A percentile compares a stretch with the other conserved stretches of the same genome.
phyloP scores from a whole-genome alignment of 2,329 filamentous ascomycete genomes.

The Epichloe glyceriae region DNA sequence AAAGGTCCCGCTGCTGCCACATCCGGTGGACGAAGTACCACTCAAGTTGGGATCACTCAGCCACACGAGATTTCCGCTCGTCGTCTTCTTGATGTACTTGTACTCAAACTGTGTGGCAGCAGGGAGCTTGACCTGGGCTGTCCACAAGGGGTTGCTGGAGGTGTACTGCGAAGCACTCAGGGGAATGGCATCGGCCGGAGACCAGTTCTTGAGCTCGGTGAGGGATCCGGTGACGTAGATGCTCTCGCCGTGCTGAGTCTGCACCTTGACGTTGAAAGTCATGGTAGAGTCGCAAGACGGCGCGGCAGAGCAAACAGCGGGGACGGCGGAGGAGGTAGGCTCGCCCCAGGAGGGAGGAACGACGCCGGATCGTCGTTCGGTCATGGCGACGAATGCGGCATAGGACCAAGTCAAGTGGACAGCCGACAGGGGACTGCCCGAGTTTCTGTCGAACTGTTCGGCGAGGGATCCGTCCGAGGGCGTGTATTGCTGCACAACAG shows the following conservation, averaged over 20 bases:
- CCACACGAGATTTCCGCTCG: conserved; percentile 39
- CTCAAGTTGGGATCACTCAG: conserved; percentile 38
- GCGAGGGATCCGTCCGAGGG: conserved; percentile 46
- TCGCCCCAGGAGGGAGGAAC: conserved; percentile 41
- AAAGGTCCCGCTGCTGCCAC: not conserved
- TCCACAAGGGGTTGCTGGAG: conserved; percentile 41
- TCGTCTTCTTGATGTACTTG: conserved; percentile 46
- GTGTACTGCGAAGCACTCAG: conserved; percentile 43
- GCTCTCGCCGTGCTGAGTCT: conserved; percentile 7
- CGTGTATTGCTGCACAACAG: conserved; percentile 48
- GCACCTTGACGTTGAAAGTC: conserved; percentile 10
- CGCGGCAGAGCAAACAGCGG: conserved; percentile 10
- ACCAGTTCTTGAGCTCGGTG: conserved; percentile 26
- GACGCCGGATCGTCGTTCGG: conserved; percentile 37
- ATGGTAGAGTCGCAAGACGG: conserved; percentile 14
- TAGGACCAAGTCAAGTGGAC: conserved; percentile 62
- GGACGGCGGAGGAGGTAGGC: conserved; percentile 9
- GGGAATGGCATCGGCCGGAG: conserved; percentile 29
- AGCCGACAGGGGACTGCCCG: conserved; percentile 43
- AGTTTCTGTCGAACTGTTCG: conserved; percentile 48
- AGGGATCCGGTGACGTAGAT: conserved; percentile 15
- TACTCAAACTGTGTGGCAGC: conserved; percentile 43
- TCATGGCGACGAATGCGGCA: conserved; percentile 49
- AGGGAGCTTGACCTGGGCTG: conserved; percentile 33
- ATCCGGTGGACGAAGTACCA: conserved; percentile 2